These are phyloP conservation scores for Metarhizium album DNA, from an alignment of 2,329 filamentous ascomycete species.

Conservation along the genomic window DNA sequence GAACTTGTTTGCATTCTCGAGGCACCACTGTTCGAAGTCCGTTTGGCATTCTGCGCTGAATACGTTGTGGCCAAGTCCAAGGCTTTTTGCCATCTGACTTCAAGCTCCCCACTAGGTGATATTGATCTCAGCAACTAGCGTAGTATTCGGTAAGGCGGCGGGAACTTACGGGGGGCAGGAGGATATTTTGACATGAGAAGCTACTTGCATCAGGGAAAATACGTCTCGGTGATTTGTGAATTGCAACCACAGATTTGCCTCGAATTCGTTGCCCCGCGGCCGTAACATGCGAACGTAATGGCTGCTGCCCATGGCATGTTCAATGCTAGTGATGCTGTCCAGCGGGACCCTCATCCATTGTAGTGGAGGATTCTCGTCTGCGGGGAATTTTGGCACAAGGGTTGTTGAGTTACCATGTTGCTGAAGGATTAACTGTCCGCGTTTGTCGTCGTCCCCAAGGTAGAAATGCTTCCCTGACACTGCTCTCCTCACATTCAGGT, in stretches of 20 bases:
- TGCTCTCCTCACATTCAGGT: constrained; percentile 14
- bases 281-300: constrained; percentile 14
- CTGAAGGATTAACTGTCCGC: constrained; percentile 1
- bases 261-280: constrained; percentile 5
- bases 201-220: neutral
- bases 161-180: neutral
- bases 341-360: constrained; percentile 8
- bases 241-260: constrained; percentile 12
- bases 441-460: neutral
- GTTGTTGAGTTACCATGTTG: neutral
- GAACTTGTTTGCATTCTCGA: neutral
- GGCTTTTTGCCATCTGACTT: constrained; percentile 2
- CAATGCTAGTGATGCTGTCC: constrained; percentile 2
- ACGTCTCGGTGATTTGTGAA: constrained; percentile 8
- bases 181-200: neutral
- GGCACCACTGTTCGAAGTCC: neutral
- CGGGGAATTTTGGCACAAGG: neutral
- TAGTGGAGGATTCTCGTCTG: neutral
- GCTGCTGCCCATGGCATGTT: constrained; percentile 10
- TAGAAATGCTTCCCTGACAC: constrained; percentile 12
- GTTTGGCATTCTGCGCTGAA: neutral
- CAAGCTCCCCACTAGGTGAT: neutral
- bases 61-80: constrained; percentile 2
- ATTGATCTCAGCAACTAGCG: neutral
- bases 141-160: too few species aligned